These are phyloP conservation scores for Thermomyces lanuginosus DNA, from an alignment of 2,329 filamentous ascomycete genomes.

Conservation along the genomic window DNA sequence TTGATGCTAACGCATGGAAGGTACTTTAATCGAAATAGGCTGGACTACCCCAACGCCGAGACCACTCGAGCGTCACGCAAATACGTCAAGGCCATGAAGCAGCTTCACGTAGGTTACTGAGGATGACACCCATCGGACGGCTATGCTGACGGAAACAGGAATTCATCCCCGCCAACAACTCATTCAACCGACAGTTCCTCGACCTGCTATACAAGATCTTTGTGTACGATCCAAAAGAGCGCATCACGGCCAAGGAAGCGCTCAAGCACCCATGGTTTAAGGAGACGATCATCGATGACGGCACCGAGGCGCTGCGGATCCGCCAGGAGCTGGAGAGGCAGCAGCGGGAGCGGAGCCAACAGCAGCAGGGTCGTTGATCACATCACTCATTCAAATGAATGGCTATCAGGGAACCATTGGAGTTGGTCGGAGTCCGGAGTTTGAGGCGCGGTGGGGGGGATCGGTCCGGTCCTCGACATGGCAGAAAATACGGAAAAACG, in stretches of 20 bases:
- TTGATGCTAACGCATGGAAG: constrained; percentile 23
- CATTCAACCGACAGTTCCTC: constrained; percentile 47
- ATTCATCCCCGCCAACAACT: constrained; percentile 42
- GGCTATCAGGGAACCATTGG: too few species aligned
- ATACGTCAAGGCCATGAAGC: constrained; percentile 54
- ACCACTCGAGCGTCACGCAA: constrained; percentile 48
- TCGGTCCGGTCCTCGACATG: too few species aligned
- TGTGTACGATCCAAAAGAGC: constrained; percentile 48
- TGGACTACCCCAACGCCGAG: constrained; percentile 48
- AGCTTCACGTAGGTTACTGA: constrained; percentile 33
- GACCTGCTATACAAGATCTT: constrained; percentile 48
- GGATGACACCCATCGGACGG: background rate
- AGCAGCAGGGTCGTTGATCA: constrained; percentile 6
- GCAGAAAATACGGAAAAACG: too few species aligned
- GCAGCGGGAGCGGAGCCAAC: constrained; percentile 11
- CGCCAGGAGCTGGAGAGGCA: constrained; percentile 24
- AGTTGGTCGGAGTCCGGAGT: too few species aligned
- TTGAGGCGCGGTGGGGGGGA: too few species aligned
- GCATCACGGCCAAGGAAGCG: constrained; percentile 48
- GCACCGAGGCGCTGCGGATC: constrained; percentile 47
- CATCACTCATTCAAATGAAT: too few species aligned
- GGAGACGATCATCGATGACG: constrained; percentile 47
- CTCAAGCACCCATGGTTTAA: constrained; percentile 52
- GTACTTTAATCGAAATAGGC: constrained; percentile 39
- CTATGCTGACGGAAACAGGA: constrained; percentile 27